Percentiles rank a stretch among this genome's conserved stretches.
Evolutionary conservation across 306 rosid genomes (phyloP).

Genomic region (Elaeagnus macrophylla): DNA sequence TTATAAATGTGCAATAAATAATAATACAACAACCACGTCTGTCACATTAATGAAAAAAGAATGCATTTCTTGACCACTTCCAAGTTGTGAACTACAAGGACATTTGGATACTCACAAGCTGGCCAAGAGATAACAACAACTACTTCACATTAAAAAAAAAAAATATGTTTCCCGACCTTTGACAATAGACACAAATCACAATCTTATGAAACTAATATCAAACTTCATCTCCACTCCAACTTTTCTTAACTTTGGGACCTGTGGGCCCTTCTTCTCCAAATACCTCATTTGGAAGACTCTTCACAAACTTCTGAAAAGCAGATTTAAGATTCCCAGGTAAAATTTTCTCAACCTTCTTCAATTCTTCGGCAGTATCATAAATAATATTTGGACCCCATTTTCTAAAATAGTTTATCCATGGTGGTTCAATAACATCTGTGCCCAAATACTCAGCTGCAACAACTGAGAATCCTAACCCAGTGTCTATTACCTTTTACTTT

Average conservation of each 20-base stretch:
- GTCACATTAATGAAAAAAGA: no score
- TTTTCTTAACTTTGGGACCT: constrained; percentile 58
- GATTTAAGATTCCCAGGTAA: constrained; percentile 35
- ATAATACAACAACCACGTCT: no score
- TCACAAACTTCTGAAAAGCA: constrained; percentile 17
- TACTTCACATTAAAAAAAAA: no score
- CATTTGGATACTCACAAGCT: no score
- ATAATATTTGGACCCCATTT: constrained; percentile 69
- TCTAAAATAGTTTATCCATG: constrained; percentile 52
- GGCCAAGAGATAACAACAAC: no score
- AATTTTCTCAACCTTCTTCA: constrained; percentile 26
- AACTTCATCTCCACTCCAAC: constrained; percentile 67
- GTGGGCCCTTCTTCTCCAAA: constrained; percentile 73
- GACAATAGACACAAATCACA: no score
- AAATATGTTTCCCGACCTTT: no score
- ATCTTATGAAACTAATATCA: not conserved
- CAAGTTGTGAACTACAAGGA: no score
- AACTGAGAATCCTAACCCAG: constrained; percentile 24
- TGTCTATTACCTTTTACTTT: constrained; percentile 38
- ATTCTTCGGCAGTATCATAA: constrained; percentile 29
- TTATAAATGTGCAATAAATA: no score
- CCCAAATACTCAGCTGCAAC: constrained; percentile 50
- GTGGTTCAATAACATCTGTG: constrained; percentile 28
- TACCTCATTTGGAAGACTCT: constrained; percentile 42
- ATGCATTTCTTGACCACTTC: no score